These are phyloP conservation scores for Pleurotus djamor DNA, from an alignment of 768 basidiomycete species.

Conservation along the genomic window DNA sequence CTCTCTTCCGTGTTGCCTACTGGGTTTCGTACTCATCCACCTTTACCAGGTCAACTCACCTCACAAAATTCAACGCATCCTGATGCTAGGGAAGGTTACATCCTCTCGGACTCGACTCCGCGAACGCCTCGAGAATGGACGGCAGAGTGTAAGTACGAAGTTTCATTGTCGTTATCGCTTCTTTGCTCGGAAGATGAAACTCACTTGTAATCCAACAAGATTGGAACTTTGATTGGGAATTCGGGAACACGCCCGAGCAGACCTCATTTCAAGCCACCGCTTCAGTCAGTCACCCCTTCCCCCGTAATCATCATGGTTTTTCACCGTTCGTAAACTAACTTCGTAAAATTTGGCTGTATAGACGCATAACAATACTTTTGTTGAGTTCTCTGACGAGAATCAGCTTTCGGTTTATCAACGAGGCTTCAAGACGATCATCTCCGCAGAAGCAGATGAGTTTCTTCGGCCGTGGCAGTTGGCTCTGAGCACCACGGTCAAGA, in stretches of 20 bases:
- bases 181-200: too few species aligned
- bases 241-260: conserved; percentile 50
- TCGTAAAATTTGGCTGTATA: too few species aligned
- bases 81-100: too few species aligned
- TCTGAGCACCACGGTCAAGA: conserved; percentile 49
- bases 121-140: too few species aligned
- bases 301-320: not conserved
- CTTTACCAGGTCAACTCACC: too few species aligned
- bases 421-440: conserved; percentile 59
- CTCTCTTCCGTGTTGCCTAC: not conserved
- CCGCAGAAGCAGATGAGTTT: conserved; percentile 55
- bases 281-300: conserved; percentile 38
- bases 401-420: conserved; percentile 56
- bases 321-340: too few species aligned
- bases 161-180: too few species aligned
- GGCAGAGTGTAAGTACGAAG: too few species aligned
- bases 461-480: conserved; percentile 42
- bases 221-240: conserved; percentile 1
- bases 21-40: too few species aligned
- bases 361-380: conserved; percentile 64
- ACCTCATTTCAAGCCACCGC: conserved; percentile 60
- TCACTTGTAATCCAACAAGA: too few species aligned
- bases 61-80: too few species aligned
- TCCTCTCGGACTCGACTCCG: too few species aligned
- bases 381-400: conserved; percentile 56